These are phyloP conservation scores for Leptodontidium sp. DNA, from an alignment of 2,329 filamentous ascomycete species.

Conservation along the genomic window DNA sequence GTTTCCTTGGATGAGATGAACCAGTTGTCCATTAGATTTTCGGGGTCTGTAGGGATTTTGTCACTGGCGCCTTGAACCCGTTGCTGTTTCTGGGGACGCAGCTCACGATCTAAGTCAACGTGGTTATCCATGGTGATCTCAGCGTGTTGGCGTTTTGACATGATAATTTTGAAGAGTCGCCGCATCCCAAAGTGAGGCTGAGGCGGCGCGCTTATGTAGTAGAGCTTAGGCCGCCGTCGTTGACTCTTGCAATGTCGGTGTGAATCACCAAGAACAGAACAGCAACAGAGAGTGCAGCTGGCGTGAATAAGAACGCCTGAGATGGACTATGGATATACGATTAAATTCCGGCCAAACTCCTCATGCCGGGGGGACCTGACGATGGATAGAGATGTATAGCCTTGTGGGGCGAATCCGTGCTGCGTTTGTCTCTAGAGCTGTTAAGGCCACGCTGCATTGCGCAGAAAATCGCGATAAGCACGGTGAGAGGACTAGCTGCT, in stretches of 20 bases:
- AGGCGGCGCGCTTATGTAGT: slow-evolving; percentile 12
- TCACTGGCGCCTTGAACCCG: slow-evolving; percentile 16
- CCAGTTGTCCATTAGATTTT: slow-evolving; percentile 35
- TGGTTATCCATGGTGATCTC: slow-evolving; percentile 16
- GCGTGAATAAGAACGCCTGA: neutral
- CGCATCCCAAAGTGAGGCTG: slow-evolving; percentile 15
- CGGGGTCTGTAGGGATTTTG: slow-evolving; percentile 24
- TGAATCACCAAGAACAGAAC: neutral
- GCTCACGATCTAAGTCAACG: slow-evolving; percentile 27
- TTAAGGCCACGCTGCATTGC: slow-evolving; percentile 11
- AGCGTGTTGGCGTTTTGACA: slow-evolving; percentile 24
- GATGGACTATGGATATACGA: neutral
- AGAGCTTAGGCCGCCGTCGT: neutral
- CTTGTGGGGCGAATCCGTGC: neutral
- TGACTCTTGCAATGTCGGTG: slow-evolving; percentile 2
- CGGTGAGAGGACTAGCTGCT: neutral
- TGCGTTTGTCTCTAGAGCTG: neutral
- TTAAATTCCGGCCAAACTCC: neutral
- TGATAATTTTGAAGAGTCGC: slow-evolving; percentile 14
- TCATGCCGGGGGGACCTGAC: slow-evolving; percentile 12
- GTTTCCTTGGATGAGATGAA: slow-evolving; percentile 20
- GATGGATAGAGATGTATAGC: neutral
- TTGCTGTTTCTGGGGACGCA: slow-evolving; percentile 24
- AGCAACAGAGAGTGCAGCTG: neutral
- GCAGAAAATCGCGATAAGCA: neutral